These are phyloP conservation scores for Edaphochlamys debaryana DNA, from an alignment of 139 green algal species.

Conservation along the genomic window DNA sequence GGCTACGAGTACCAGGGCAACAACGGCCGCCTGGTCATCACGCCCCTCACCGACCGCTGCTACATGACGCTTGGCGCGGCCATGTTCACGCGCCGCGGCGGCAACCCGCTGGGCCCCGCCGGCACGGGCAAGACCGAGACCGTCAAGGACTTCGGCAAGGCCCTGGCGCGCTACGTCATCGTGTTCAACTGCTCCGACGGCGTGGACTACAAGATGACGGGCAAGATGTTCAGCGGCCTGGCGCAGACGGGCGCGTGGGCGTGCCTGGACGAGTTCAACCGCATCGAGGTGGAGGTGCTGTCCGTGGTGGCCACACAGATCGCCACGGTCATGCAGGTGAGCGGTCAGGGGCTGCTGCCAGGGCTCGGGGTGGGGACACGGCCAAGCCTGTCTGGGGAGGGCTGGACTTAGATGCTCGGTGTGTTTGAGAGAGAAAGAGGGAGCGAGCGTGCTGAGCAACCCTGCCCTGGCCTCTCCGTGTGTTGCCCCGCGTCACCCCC, in stretches of 20 bases:
- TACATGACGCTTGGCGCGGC: constrained; percentile 87
- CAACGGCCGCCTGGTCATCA: constrained; percentile 76
- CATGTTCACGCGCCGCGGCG: constrained; percentile 81
- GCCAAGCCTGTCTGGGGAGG: too few species aligned
- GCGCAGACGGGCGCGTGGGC: constrained; percentile 87
- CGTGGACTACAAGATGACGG: constrained; percentile 89
- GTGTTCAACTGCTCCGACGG: constrained; percentile 93
- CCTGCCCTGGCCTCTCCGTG: neutral
- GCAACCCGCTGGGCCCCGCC: constrained; percentile 80
- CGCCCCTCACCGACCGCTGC: constrained; percentile 75
- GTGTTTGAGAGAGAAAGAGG: too few species aligned
- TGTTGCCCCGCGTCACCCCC: too few species aligned
- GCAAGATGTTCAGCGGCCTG: constrained; percentile 86
- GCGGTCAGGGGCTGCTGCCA: neutral
- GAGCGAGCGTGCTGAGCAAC: neutral
- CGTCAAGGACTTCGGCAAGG: constrained; percentile 80
- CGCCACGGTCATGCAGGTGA: constrained; percentile 73
- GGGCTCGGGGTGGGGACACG: neutral
- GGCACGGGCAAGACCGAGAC: constrained; percentile 91
- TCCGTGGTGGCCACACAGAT: constrained; percentile 89
- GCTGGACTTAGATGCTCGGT: too few species aligned
- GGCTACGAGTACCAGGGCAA: constrained; percentile 87
- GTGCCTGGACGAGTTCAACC: constrained; percentile 92
- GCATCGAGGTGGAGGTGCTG: constrained; percentile 90
- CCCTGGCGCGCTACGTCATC: constrained; percentile 83